Evolutionary conservation across 2,329 filamentous ascomycete species (phyloP), one percentile per base, ranked within the genome.

Genomic region (Volutella citrinella): DNA sequence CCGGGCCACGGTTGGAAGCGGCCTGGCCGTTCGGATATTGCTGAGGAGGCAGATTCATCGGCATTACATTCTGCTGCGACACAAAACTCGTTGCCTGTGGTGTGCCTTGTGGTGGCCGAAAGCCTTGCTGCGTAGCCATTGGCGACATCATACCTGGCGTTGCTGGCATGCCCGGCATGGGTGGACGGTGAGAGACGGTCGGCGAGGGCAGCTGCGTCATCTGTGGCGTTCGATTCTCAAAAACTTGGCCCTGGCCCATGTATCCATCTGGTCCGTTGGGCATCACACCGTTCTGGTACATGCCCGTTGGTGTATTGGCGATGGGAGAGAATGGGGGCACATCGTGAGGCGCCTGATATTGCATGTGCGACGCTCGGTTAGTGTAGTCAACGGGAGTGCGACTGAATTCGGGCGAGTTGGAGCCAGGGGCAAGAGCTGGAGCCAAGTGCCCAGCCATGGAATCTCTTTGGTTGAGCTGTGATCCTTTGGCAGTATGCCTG

Each of bases 401-500:
- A 49, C 61, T 72, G 36, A 61, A 56, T 48, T 72, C 70, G 16
- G 72, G 70, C 12, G 72, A 74, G 19, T 62, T 59, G 28, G 71
- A 66, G 16, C 65, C 53, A 5, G 62, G 53, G 12, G 52, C 48
- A 50, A 68, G 69, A 20, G 63, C 55, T 37, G 63, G 60, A 19
- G 65, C 66, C 30, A 54, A 48, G 31, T 60, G 51, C 19, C 52
- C 49, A 5, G 46, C 50, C 39, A 60, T 57, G 7, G 57, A 79
- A 55, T 89, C 84, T 61, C 85, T 86, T 37, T 84, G 80, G 56
- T 82, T 82, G 34, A 89, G 65, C 42, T 87, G 81, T 13, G 85
- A 88, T 30, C 84, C 85, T 54, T 87, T 84, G 32, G 84, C 85
- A 10, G 81, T 86, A 61, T 91, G 87, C 26, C 87, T 78, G 57